Conservation (phyloP, 1,284 basidiomycete species). For the Malassezia obtusa region DNA sequence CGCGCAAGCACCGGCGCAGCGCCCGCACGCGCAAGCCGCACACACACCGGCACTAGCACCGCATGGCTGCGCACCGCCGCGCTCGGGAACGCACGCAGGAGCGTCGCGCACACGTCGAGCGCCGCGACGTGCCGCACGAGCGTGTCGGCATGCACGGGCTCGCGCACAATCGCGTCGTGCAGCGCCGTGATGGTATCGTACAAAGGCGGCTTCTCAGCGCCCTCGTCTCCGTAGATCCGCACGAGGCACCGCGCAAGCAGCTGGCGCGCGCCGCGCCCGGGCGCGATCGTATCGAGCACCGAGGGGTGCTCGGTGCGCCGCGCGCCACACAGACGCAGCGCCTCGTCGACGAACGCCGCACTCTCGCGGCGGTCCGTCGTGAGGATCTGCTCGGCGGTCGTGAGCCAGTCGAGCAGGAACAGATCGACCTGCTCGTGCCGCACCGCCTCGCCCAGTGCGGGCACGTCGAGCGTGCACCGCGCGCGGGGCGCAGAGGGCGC, state of each 20-base stretch:
- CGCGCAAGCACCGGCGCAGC: conserved; percentile 55
- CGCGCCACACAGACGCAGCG: conserved; percentile 6
- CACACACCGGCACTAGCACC: conserved; percentile 39
- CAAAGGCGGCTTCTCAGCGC: conserved; percentile 20
- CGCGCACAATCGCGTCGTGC: not conserved
- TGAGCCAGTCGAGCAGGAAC: conserved; percentile 71
- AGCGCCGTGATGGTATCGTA: conserved; percentile 1
- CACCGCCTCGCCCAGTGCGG: conserved; percentile 47
- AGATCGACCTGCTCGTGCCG: conserved; percentile 66
- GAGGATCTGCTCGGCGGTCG: conserved; percentile 58
- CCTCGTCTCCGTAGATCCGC: conserved; percentile 4
- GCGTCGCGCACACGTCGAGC: conserved; percentile 70
- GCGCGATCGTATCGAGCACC: not conserved
- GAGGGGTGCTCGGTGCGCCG: not conserved
- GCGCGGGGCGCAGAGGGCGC: not conserved
- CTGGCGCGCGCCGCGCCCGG: conserved; percentile 8
- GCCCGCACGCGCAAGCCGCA: conserved; percentile 22
- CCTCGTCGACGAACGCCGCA: conserved; percentile 1
- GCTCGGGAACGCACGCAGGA: conserved; percentile 69
- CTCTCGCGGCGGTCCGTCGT: conserved; percentile 38
- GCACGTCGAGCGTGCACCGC: conserved; percentile 19
- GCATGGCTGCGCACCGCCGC: conserved; percentile 75
- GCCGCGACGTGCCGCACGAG: conserved; percentile 57
- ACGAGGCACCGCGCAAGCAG: conserved; percentile 9
- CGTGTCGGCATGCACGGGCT: not conserved